Evolutionary conservation across 23 red algal genomes (phyloP), one percentile per base, ranked within the genome.

Genomic region (Cyanidium caldarium): DNA sequence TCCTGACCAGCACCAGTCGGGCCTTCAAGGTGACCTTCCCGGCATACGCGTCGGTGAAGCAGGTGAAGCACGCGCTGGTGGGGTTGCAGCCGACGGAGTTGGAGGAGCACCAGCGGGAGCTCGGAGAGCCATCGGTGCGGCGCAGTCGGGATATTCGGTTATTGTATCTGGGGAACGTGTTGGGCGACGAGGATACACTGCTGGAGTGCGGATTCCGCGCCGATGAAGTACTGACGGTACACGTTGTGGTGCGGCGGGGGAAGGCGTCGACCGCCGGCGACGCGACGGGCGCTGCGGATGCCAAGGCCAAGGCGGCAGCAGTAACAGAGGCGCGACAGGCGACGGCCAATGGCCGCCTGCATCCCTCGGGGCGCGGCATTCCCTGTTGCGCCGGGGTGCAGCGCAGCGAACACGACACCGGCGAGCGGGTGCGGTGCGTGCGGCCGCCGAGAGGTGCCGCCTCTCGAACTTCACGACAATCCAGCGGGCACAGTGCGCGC

Each of bases 51-150:
- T 28, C 51, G 5, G 31, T 61, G 5, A 5, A 28, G 7, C 51
- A 61, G 31, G 51, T 61, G 51, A 61, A 61, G 31, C n/a, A 61
- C n/a, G 51, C 51, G 51, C 51, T 61, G 10, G 10, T 61, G 21
- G 10, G n/a, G 19, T 61, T 61, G 21, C 51, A 28, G 13, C 51
- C 51, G 21, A 28, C 7, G 31, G 51, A 61, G 51, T 28, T 61
- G 10, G 10, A 14, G n/a, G 51, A 61, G 21, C 51, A 61, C n/a
- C 51, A 14, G 3, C 51, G 51, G 7, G 51, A 10, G 23, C 51
- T 61, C 13, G n/a, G 31, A 5, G n/a, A 28, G 51, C 51, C 51
- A 12, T 28, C 51, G 51, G 19, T 7, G 10, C 31, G n/a, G 31
- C 7, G 3, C 51, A 28, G n/a, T 10, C 31, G n/a, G 13, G 51